Conservation (phyloP, 495 filamentous ascomycete species). For the Neurospora pannonica region DNA sequence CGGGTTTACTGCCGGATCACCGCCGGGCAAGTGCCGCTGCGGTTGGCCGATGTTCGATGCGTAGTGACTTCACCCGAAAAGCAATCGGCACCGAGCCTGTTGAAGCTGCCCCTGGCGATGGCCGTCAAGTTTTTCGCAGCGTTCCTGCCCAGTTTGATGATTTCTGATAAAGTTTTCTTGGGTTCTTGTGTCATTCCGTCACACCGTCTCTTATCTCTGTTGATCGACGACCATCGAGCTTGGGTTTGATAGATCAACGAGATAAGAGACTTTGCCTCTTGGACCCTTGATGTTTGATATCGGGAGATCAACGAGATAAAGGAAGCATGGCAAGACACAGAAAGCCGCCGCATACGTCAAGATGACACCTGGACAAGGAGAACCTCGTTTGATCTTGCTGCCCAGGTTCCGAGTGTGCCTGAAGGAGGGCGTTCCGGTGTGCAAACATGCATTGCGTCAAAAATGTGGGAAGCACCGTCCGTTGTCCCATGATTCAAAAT, state of each 20-base stretch:
- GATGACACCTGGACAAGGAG: not conserved
- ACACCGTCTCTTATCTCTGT: not conserved
- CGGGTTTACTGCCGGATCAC: not conserved
- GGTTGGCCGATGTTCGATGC: not conserved
- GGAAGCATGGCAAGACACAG: not conserved
- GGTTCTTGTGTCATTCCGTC: not conserved
- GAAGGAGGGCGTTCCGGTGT: too few relatives aligned
- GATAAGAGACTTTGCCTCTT: not conserved
- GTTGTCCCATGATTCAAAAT: too few relatives aligned
- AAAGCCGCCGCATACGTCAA: not conserved
- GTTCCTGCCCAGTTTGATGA: too few relatives aligned
- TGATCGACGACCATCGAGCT: not conserved
- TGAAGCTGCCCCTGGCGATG: too few relatives aligned
- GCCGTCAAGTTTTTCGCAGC: too few relatives aligned
- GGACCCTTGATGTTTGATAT: not conserved
- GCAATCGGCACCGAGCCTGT: too few relatives aligned
- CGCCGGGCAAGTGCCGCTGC: not conserved
- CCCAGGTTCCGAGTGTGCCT: too few relatives aligned
- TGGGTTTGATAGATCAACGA: not conserved
- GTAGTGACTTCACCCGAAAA: too few relatives aligned
- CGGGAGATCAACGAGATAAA: not conserved
- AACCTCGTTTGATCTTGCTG: not conserved
- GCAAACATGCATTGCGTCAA: too few relatives aligned
- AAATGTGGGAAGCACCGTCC: too few relatives aligned
- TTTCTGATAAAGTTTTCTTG: too few relatives aligned